Evolutionary conservation across 73 alveolate genomes (phyloP).

Genomic region (Paramecium sexaurelia): DNA sequence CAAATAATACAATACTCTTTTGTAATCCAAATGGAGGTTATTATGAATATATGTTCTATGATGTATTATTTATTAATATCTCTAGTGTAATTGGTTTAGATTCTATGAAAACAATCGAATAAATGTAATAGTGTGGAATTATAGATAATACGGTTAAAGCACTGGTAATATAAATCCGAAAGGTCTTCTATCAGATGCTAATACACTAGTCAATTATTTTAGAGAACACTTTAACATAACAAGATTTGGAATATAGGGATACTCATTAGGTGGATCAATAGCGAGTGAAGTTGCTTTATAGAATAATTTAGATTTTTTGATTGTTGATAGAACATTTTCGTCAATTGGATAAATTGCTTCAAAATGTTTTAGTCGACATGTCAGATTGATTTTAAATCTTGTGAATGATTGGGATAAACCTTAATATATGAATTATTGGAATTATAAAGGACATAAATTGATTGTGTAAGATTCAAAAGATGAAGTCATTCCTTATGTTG

Average conservation of each 20-base stretch:
- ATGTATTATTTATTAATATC: not conserved
- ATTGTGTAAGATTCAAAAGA: constrained; percentile 12
- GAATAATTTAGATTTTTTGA: constrained; percentile 19
- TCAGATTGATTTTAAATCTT: not conserved
- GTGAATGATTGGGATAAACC: constrained; percentile 9
- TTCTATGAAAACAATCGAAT: constrained; percentile 69
- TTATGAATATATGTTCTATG: constrained; percentile 74
- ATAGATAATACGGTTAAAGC: constrained; percentile 86
- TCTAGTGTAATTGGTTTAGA: constrained; percentile 80
- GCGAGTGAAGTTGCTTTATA: constrained; percentile 73
- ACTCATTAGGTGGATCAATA: constrained; percentile 81
- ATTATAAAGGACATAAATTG: constrained; percentile 37
- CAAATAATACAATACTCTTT: constrained; percentile 69
- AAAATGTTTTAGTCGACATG: not conserved
- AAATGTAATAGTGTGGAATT: constrained; percentile 81
- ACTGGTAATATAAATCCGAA: constrained; percentile 73
- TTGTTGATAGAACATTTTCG: constrained; percentile 45
- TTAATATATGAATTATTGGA: not conserved
- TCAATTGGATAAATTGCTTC: constrained; percentile 15
- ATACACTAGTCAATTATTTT: constrained; percentile 70
- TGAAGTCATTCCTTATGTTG: constrained; percentile 33
- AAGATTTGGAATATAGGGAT: constrained; percentile 78
- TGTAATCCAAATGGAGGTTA: constrained; percentile 84
- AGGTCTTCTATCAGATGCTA: constrained; percentile 73
- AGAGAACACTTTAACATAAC: constrained; percentile 59